A percentile compares a stretch with the other conserved stretches of the same genome.
phyloP scores from a whole-genome alignment of 2,329 filamentous ascomycete genomes.

The Diaporthe vaccinii region DNA sequence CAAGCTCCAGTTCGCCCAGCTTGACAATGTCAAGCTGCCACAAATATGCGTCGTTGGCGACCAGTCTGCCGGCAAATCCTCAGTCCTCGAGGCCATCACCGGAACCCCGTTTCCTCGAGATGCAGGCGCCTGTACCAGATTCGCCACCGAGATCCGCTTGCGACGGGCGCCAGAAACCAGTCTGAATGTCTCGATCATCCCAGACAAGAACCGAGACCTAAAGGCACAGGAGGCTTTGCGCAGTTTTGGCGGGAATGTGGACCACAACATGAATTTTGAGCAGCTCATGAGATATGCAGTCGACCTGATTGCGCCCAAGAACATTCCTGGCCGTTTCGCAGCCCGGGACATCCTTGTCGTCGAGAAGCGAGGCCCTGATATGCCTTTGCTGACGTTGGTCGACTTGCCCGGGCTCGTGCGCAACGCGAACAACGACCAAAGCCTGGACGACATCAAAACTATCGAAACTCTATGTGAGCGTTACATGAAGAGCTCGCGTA shows the following conservation, averaged over 20 bases:
- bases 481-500: conserved; percentile 69
- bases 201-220: conserved; percentile 62
- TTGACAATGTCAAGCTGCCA: conserved; percentile 61
- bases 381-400: conserved; percentile 72
- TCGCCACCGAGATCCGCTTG: conserved; percentile 71
- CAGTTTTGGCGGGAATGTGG: conserved; percentile 63
- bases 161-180: conserved; percentile 59
- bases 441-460: conserved; percentile 64
- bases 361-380: conserved; percentile 70
- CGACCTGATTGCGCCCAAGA: conserved; percentile 64
- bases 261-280: conserved; percentile 61
- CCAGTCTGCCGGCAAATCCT: conserved; percentile 75
- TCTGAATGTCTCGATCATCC: conserved; percentile 67
- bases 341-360: conserved; percentile 69
- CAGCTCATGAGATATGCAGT: conserved; percentile 65
- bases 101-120: conserved; percentile 72
- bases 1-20: conserved; percentile 53
- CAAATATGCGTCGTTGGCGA: conserved; percentile 76
- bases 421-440: conserved; percentile 67
- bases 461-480: conserved; percentile 65
- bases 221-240: conserved; percentile 62
- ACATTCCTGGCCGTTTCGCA: conserved; percentile 64
- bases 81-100: conserved; percentile 73
- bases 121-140: conserved; percentile 72
- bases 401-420: conserved; percentile 72